Base-by-base conservation (phyloP, 2,329 filamentous ascomycete species). In the Pestalotiopsis fici region DNA sequence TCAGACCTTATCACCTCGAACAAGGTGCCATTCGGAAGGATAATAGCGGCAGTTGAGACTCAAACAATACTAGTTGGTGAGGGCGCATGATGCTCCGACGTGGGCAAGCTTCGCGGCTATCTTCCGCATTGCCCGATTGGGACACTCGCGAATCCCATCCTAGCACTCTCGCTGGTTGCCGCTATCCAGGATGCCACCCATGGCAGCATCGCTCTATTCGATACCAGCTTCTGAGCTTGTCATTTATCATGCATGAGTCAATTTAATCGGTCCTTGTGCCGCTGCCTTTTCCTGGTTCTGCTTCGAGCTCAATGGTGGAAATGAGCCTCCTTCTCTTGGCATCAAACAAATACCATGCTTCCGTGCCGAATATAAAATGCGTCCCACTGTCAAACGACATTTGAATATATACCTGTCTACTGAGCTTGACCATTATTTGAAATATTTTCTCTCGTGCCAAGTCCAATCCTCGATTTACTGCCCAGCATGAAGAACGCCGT, bases 61-160 rank as follows among this genome's bases (percentile, higher is more conserved):
- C n/a, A 50, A 50, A 50, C 18, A 50, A 21, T n/a, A 50, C 18
- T 50, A 18, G 18, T 18, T 50, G 18, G 43, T 18, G 18, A 50
- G n/a, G 18, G 43, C n/a, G 43, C 43, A 50, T 50, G 43, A 50
- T 50, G 27, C n/a, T 31, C 59, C 59, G 59, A 60, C 15, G 18
- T n/a, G 23, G 7, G 39, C 31, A n/a, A 31, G 15, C 31, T 27
- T 64, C 50, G 21, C 31, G 39, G 61, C 28, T 25, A 64, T 54
- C 61, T 37, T 64, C 61, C 61, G 61, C 31, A 56, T 64, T 64
- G 25, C 61, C 61, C 23, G 12, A 28, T 64, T 55, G 61, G 61
- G 61, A 64, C 37, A 37, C 11, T 50, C 11, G n/a, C 37, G 55
- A 63, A 13, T 21, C 61, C 37, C 12, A 23, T n/a, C 21, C 39